Evolutionary conservation across 306 rosid species (phyloP).

Genomic region (Elaeagnus macrophylla): DNA sequence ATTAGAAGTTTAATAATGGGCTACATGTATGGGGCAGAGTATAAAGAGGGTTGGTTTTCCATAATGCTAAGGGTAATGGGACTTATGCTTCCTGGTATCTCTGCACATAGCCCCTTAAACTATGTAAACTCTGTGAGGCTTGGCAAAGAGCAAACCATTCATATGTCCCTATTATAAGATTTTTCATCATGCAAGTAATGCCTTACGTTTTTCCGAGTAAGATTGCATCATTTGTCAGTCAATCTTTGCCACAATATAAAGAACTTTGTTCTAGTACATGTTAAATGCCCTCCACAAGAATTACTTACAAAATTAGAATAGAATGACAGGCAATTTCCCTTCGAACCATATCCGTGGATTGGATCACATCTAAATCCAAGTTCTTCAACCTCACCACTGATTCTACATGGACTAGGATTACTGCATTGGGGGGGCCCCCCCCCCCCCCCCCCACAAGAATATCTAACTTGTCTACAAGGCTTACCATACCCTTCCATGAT

Average conservation of each 20-base stretch:
- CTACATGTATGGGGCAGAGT: constrained; percentile 46
- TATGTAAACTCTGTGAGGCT: constrained; percentile 59
- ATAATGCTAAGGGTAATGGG: constrained; percentile 39
- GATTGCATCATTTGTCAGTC: constrained; percentile 3
- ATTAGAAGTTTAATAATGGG: constrained; percentile 49
- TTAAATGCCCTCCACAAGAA: neutral
- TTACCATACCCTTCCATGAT: too few species aligned
- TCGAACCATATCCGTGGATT: constrained; percentile 60
- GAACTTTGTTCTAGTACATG: neutral
- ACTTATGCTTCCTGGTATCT: constrained; percentile 53
- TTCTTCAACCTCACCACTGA: constrained; percentile 66
- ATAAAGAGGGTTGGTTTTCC: constrained; percentile 59
- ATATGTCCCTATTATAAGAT: neutral
- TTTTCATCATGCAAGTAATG: constrained; percentile 2
- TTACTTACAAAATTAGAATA: neutral
- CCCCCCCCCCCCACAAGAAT: too few species aligned
- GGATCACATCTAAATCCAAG: constrained; percentile 33
- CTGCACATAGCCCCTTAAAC: constrained; percentile 52
- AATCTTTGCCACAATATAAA: too few species aligned
- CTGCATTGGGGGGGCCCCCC: too few species aligned
- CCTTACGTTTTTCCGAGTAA: neutral
- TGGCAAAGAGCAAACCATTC: constrained; percentile 29
- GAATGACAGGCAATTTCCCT: constrained; percentile 2
- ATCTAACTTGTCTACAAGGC: too few species aligned
- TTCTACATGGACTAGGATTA: constrained; percentile 68